These are phyloP conservation scores for Cytospora piceae DNA, from an alignment of 2,329 filamentous ascomycete species.

Conservation along the genomic window DNA sequence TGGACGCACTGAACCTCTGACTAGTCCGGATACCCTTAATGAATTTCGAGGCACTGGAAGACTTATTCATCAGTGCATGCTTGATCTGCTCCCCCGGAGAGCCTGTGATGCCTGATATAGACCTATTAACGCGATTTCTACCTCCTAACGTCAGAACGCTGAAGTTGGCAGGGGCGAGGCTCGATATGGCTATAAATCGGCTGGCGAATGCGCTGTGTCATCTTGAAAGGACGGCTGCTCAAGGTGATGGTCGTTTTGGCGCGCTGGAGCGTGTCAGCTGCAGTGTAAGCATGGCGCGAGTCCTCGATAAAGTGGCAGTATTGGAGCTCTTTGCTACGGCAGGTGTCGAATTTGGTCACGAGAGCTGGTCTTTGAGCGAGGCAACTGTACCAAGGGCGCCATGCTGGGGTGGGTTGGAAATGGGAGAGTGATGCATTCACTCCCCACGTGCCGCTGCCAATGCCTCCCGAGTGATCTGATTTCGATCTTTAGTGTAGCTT, in stretches of 20 bases:
- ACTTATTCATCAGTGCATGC: background rate
- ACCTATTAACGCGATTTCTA: background rate
- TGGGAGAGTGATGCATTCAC: too few relatives aligned
- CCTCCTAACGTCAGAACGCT: background rate
- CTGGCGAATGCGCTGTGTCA: background rate
- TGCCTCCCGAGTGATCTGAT: too few relatives aligned
- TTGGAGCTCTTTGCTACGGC: background rate
- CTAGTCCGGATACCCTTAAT: background rate
- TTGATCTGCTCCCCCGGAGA: background rate
- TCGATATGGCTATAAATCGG: background rate
- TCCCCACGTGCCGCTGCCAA: too few relatives aligned
- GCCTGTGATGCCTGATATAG: background rate
- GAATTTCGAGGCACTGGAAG: background rate
- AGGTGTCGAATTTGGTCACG: background rate
- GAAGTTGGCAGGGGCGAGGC: background rate
- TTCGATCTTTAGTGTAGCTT: too few relatives aligned
- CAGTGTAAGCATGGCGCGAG: background rate
- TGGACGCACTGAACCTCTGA: background rate
- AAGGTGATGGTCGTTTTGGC: background rate
- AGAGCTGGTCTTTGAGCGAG: background rate
- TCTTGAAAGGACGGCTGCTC: background rate
- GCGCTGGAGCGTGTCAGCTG: background rate
- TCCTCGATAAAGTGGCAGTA: background rate
- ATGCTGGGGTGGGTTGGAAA: too few relatives aligned
- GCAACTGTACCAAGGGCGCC: background rate